Evolutionary conservation across 2,329 filamentous ascomycete species (phyloP).

Genomic region (Knufia fluminis): DNA sequence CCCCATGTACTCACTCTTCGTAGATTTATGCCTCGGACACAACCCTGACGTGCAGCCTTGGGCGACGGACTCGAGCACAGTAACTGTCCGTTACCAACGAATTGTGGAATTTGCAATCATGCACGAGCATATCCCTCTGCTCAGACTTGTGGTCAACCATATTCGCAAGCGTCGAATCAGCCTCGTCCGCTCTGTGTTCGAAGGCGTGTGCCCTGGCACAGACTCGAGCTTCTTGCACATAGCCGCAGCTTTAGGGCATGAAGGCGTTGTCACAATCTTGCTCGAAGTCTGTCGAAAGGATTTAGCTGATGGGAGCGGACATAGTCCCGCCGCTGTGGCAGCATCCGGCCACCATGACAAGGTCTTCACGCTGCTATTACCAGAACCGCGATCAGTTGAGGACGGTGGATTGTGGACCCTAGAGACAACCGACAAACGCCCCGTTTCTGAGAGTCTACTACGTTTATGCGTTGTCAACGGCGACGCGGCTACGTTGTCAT

Average conservation of each 20-base stretch:
- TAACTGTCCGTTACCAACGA: no score
- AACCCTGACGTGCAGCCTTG: background rate
- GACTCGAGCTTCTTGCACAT: conserved; percentile 1
- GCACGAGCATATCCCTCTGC: no score
- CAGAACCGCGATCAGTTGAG: background rate
- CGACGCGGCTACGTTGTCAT: no score
- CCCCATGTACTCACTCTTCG: background rate
- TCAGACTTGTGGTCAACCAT: background rate
- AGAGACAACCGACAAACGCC: no score
- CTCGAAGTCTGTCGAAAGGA: background rate
- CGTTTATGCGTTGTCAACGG: no score
- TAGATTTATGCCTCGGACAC: background rate
- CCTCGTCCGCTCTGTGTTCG: background rate
- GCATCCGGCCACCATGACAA: background rate
- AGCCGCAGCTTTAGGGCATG: background rate
- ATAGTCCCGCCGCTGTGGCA: conserved; percentile 1
- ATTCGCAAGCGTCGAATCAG: background rate
- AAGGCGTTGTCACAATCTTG: background rate
- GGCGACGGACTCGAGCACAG: no score
- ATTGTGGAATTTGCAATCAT: no score
- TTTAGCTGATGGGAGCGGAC: background rate
- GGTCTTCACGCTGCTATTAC: background rate
- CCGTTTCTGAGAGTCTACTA: no score
- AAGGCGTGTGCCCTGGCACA: background rate
- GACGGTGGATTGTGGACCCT: no score